Base-by-base conservation (phyloP, 73 alveolate species). In the Breviolum minutum region DNA sequence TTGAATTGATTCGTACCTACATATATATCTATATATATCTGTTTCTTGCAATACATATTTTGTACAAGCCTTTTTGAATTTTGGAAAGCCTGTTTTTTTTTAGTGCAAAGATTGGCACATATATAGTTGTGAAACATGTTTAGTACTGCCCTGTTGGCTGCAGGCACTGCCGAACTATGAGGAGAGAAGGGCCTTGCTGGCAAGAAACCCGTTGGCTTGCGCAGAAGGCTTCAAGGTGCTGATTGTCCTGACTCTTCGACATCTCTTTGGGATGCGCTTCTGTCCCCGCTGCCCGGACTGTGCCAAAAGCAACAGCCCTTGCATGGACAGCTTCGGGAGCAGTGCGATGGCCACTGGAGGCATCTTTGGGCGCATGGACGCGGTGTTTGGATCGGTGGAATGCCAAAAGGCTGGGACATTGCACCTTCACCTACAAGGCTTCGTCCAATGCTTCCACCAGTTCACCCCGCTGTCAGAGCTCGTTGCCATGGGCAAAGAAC, bases 341-440 rank as follows among this genome's bases (percentile, higher is more conserved):
- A 7, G n/a, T n/a, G 89, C 89, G 0, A 80, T 29, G 20, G 24
- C 89, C 12, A 80, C 66, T 2, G 93, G 93, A 5, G 93, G 93
- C 70, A 24, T 83, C 24, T 26, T 83, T 16, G 93, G 93, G 54
- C 70, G 93, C 29, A 54, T 83, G 76, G 93, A 83, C 48, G 93
- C 93, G 14, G 93, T 60, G 32, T 83, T 54, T 30, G 93, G 93
- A 12, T 83, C 93, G 64, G 20, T 83, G 40, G 95, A 87, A 60
- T 66, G 85, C n/a, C 95, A 87, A 68, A 87, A 87, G 95, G 24
- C 70, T 27, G 95, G 95, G 60, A 19, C 85, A 16, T 60, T 64
- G n/a, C 95, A 87, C 48, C 69, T n/a, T 2, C 40, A 30, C 70
- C 20, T 48, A 8, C 92, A 83, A 40, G 92, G 48, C 92, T 83